These are phyloP conservation scores for Brachypodium distachyon DNA, from an alignment of 202 grass and related monocot species.

Conservation along the genomic window DNA sequence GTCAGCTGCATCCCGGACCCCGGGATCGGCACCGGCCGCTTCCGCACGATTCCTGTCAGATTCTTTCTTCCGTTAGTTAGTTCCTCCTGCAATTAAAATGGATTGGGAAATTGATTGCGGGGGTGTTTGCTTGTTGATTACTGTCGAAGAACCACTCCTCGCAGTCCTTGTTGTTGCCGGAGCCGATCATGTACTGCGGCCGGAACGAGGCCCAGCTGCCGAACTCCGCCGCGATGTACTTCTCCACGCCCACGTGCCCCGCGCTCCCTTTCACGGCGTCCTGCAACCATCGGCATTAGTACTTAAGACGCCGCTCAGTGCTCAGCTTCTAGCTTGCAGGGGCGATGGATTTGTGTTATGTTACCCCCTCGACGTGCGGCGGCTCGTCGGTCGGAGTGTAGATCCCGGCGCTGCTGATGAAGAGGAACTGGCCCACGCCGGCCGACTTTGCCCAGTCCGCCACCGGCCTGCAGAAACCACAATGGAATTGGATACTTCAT, in stretches of 20 bases:
- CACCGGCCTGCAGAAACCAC: slow-evolving; percentile 47
- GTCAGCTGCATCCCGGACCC: slow-evolving; percentile 91
- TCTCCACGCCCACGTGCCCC: slow-evolving; percentile 75
- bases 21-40: slow-evolving; percentile 65
- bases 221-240: slow-evolving; percentile 64
- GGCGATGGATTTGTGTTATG: too few species aligned
- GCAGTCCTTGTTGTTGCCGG: slow-evolving; percentile 95
- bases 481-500: neutral
- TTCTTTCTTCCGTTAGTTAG: too few species aligned
- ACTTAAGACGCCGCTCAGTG: too few species aligned
- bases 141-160: slow-evolving; percentile 99
- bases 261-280: slow-evolving; percentile 84
- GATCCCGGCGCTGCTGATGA: slow-evolving; percentile 84
- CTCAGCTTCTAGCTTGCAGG: neutral
- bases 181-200: slow-evolving; percentile 94
- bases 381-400: slow-evolving; percentile 54
- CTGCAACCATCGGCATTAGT: slow-evolving; percentile 27
- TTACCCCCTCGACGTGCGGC: slow-evolving; percentile 86
- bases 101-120: too few species aligned
- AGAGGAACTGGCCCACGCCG: slow-evolving; percentile 67
- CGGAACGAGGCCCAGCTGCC: slow-evolving; percentile 65
- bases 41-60: slow-evolving; percentile 61
- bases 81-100: too few species aligned
- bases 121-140: too few species aligned
- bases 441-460: slow-evolving; percentile 74